These are phyloP conservation scores for Trichoderma sp. DNA, from an alignment of 2,329 filamentous ascomycete species.

Conservation along the genomic window DNA sequence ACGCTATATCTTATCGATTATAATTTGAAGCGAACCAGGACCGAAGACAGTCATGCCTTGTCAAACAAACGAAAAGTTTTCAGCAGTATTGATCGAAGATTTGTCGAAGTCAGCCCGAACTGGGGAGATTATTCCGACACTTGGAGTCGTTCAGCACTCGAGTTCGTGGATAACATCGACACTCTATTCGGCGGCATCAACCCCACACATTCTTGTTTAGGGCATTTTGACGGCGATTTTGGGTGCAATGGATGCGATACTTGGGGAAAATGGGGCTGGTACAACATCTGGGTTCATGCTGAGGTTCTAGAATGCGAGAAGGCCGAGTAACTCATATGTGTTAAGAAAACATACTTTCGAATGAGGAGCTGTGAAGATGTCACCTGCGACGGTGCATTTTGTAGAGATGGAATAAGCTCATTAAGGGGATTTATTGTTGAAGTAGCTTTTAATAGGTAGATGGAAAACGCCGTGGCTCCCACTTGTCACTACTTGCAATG, in stretches of 20 bases:
- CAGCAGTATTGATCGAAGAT: neutral
- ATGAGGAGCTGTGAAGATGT: neutral
- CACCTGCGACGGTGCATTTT: no score
- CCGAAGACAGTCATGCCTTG: neutral
- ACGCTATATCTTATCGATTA: conserved; percentile 4
- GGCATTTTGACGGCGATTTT: neutral
- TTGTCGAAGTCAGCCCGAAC: neutral
- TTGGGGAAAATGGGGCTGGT: neutral
- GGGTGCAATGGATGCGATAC: neutral
- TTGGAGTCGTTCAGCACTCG: neutral
- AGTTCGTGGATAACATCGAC: neutral
- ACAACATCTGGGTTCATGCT: neutral
- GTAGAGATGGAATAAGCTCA: no score
- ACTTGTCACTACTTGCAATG: no score
- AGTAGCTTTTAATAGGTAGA: no score
- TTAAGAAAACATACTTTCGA: neutral
- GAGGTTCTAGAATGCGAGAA: neutral
- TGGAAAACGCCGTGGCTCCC: no score
- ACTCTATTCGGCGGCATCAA: neutral
- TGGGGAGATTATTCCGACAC: neutral
- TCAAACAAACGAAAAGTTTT: neutral
- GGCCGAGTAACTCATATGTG: neutral
- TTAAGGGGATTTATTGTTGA: no score
- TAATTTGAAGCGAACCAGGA: neutral
- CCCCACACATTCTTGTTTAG: neutral